phyloP scores from a whole-genome alignment of 768 basidiomycete genomes.

The Mycena belliarum region DNA sequence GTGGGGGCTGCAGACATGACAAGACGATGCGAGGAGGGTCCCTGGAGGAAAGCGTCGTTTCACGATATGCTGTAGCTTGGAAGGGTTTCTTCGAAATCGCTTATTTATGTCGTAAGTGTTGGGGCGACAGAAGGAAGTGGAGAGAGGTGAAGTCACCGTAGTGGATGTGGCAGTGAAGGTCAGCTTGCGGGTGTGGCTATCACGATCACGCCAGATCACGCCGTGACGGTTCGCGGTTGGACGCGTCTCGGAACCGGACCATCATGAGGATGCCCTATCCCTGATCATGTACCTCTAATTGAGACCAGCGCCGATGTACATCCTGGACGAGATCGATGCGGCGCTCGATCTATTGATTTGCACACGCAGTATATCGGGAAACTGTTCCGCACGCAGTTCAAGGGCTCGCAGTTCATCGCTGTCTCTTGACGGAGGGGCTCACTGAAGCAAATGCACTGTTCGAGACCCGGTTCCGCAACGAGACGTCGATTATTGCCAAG shows the following conservation, averaged over 20 bases:
- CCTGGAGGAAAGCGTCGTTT: too few relatives aligned
- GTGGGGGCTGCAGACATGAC: neutral
- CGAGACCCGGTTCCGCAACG: constrained; percentile 89
- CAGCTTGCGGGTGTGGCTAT: too few relatives aligned
- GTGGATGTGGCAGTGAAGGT: too few relatives aligned
- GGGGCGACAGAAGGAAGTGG: too few relatives aligned
- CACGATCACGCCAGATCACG: too few relatives aligned
- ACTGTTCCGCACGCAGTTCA: constrained; percentile 96
- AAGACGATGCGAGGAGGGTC: too few relatives aligned
- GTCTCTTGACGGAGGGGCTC: constrained; percentile 96
- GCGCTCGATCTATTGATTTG: constrained; percentile 93
- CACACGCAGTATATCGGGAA: constrained; percentile 98
- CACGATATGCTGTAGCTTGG: too few relatives aligned
- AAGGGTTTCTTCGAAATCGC: too few relatives aligned
- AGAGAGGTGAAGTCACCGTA: too few relatives aligned
- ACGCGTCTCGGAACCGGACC: too few relatives aligned
- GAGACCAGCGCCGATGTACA: constrained; percentile 99
- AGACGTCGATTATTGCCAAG: constrained; percentile 88
- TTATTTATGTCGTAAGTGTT: too few relatives aligned
- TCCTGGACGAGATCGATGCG: constrained; percentile 98
- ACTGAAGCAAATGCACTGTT: constrained; percentile 97
- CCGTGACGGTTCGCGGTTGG: too few relatives aligned
- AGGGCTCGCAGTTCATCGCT: constrained; percentile 97
- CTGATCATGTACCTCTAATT: constrained; percentile 99
- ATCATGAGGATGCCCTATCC: constrained; percentile 91